A percentile compares a stretch with the other conserved stretches of the same genome.
Evolutionary conservation across 2,329 filamentous ascomycete genomes (phyloP).

Genomic region (Penicillium sp.): DNA sequence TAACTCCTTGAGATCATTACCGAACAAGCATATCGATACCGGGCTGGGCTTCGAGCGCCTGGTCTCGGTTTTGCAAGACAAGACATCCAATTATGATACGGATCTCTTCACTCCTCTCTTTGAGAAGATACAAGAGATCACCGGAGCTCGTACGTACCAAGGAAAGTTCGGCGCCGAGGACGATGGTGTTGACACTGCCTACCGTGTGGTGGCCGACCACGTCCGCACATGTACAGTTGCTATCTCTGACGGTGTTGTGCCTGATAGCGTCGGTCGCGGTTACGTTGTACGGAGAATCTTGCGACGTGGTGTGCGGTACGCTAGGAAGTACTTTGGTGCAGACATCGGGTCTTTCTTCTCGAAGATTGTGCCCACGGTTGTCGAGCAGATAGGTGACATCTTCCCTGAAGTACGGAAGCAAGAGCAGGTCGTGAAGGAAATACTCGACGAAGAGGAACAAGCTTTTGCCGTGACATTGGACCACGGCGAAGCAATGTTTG

Average conservation of each 20-base stretch:
- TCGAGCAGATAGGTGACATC: constrained; percentile 89
- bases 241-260: constrained; percentile 85
- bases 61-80: constrained; percentile 87
- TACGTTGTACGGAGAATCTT: constrained; percentile 94
- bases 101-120: constrained; percentile 94
- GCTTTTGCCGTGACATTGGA: constrained; percentile 92
- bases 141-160: constrained; percentile 72
- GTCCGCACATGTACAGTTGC: constrained; percentile 85
- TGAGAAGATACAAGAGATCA: constrained; percentile 75
- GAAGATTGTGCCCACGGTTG: constrained; percentile 80
- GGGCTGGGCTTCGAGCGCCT: constrained; percentile 94
- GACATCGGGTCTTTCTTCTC: constrained; percentile 96
- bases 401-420: constrained; percentile 91
- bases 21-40: constrained; percentile 93
- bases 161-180: constrained; percentile 93
- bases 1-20: constrained; percentile 72
- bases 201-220: constrained; percentile 92
- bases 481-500: constrained; percentile 89
- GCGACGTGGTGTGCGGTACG: constrained; percentile 77
- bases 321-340: constrained; percentile 88
- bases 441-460: constrained; percentile 87
- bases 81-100: constrained; percentile 91
- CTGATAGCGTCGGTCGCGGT: constrained; percentile 90
- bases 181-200: constrained; percentile 95
- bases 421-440: constrained; percentile 83